Evolutionary conservation across 495 filamentous ascomycete genomes (phyloP), one percentile per base, ranked within the genome.

Genomic region (Penicillium fimorum): DNA sequence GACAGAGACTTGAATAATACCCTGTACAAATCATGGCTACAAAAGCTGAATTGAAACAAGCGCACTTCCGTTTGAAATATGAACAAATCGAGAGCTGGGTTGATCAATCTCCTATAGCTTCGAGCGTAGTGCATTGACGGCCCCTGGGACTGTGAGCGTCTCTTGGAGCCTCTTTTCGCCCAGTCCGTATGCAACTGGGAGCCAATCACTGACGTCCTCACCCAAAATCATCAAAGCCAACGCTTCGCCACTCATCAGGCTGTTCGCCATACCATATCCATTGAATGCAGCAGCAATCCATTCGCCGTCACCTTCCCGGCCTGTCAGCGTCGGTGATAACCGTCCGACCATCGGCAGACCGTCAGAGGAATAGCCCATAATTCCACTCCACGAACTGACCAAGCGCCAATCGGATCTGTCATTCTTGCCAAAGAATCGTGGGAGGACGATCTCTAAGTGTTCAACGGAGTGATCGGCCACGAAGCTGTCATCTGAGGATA

Each of bases 211-310:
- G 13, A 56, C 50, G 17, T 57, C 17, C 17, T 63, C 40, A 1
- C 53, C 56, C 13, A 65, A 51, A 13, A 63, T 63, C 59, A 53
- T 60, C 47, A 82, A 70, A 8, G 79, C 87, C 8, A 86, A 77
- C 4, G 84, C 86, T 58, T 86, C 80, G 1, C 85, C 89, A 50
- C 81, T 84, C 29, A 90, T 68, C 52, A 85, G 81, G 40, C 83
- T 85, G 70, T 88, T 87, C 2, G 89, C 87, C 90, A 95, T 93
- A 1, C 90, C 89, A 70, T 93, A 90, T 0, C 90, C 90, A 57
- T 83, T 86, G 61, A 84, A 89, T 15, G 80, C 86, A 1, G 79
- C 87, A 42, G 81, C 76, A 35, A 90, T 67, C 74, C 75, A 88
- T 44, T 76, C 73, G 13, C 72, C 70, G 42, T 53, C 57, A 37